Percentiles rank a stretch among this genome's conserved stretches.
Conservation (phyloP, 257 asterid genomes). For the Anisodus acutangulus region DNA sequence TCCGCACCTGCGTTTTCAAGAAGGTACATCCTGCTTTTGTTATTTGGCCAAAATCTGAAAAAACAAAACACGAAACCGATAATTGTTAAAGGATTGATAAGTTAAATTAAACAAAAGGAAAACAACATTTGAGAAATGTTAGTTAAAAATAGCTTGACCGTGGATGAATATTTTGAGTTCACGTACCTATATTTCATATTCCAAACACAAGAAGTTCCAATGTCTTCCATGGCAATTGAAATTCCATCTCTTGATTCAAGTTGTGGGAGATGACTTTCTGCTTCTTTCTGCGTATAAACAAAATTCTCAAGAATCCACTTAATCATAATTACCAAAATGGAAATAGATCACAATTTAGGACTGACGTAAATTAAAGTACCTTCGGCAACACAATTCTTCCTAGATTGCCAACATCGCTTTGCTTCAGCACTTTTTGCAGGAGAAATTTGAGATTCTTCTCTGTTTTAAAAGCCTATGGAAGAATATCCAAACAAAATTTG, state of each 20-base stretch:
- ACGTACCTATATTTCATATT: constrained; percentile 82
- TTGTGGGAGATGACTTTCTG: constrained; percentile 89
- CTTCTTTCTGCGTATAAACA: constrained; percentile 64
- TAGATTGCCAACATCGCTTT: constrained; percentile 93
- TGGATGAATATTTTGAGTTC: neutral
- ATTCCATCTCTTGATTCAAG: constrained; percentile 90
- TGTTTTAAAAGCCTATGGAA: constrained; percentile 53
- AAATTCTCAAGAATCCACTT: too few species aligned
- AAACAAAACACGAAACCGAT: neutral
- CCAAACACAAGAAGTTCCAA: constrained; percentile 84
- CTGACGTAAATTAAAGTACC: constrained; percentile 39
- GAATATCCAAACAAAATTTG: neutral
- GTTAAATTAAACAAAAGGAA: too few species aligned
- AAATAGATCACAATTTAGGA: neutral
- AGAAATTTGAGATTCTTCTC: constrained; percentile 85
- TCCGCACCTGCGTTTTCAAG: constrained; percentile 82
- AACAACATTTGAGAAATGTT: constrained; percentile 8
- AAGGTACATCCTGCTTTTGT: constrained; percentile 96
- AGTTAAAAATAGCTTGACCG: neutral
- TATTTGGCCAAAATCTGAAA: constrained; percentile 38
- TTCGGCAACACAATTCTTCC: constrained; percentile 98
- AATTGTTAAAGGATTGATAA: neutral
- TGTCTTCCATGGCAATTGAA: constrained; percentile 87
- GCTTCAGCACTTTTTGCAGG: constrained; percentile 97
- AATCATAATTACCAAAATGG: neutral